Evolutionary conservation across 495 filamentous ascomycete species (phyloP).

Genomic region (Lophiotrema nucula): DNA sequence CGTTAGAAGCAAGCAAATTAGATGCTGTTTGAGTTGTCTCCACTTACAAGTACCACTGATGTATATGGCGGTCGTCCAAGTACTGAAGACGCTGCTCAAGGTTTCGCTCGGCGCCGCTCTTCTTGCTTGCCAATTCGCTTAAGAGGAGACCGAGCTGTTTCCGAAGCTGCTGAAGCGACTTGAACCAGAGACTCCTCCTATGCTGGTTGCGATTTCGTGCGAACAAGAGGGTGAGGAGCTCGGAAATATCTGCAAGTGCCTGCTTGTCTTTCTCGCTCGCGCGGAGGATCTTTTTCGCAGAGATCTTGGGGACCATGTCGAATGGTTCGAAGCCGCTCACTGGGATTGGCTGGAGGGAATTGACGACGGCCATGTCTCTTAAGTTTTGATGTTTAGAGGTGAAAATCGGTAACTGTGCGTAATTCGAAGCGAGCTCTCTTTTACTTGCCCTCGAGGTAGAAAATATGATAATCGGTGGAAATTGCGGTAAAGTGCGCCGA

Average conservation of each 20-base stretch:
- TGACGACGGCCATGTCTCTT: slow-evolving; percentile 10
- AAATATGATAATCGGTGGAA: no score
- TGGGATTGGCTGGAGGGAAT: slow-evolving; percentile 1
- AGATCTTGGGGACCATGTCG: slow-evolving; percentile 4
- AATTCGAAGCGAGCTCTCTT: neutral
- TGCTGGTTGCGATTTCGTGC: slow-evolving; percentile 32
- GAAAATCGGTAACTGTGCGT: neutral
- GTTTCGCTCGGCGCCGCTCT: neutral
- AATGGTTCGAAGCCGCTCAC: neutral
- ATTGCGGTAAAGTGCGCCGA: no score
- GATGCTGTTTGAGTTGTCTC: neutral
- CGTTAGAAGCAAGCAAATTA: neutral
- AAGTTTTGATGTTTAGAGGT: neutral
- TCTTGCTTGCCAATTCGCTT: slow-evolving; percentile 14
- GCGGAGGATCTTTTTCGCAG: slow-evolving; percentile 4
- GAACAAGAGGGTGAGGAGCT: slow-evolving; percentile 25
- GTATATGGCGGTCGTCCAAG: slow-evolving; percentile 26
- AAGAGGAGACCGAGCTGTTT: slow-evolving; percentile 26
- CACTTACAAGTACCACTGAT: slow-evolving; percentile 33
- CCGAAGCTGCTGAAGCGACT: slow-evolving; percentile 18
- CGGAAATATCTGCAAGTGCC: slow-evolving; percentile 18
- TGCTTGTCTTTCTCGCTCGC: slow-evolving; percentile 7
- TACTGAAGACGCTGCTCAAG: slow-evolving; percentile 15
- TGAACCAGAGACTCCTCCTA: slow-evolving; percentile 30
- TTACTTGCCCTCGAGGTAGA: no score